phyloP scores from a whole-genome alignment of 2,329 filamentous ascomycete genomes.

The Aspergillus sp. region DNA sequence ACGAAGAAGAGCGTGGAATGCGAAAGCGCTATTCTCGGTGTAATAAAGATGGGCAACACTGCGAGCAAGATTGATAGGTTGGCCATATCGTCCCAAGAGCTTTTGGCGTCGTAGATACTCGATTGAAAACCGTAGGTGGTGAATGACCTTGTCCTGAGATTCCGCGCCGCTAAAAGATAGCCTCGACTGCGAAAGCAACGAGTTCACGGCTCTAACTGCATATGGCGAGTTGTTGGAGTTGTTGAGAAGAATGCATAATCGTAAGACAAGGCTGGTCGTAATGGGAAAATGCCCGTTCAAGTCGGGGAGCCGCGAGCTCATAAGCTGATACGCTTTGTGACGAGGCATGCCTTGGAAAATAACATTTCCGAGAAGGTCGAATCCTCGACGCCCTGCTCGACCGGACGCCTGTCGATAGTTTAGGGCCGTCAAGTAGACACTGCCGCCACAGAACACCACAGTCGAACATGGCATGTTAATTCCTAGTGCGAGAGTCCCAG shows the following conservation, averaged over 20 bases:
- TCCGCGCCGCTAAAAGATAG: slow-evolving; percentile 63
- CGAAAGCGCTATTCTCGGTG: slow-evolving; percentile 66
- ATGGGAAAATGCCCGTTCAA: slow-evolving; percentile 71
- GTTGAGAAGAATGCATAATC: slow-evolving; percentile 59
- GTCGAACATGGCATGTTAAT: slow-evolving; percentile 83
- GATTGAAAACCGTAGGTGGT: slow-evolving; percentile 72
- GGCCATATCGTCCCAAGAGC: slow-evolving; percentile 53
- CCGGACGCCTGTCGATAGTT: slow-evolving; percentile 71
- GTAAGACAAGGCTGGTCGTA: slow-evolving; percentile 62
- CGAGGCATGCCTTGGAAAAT: slow-evolving; percentile 61
- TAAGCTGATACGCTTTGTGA: slow-evolving; percentile 57
- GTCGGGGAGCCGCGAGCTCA: slow-evolving; percentile 65
- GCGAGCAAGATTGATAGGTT: slow-evolving; percentile 64
- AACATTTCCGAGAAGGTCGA: slow-evolving; percentile 72
- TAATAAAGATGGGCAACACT: slow-evolving; percentile 66
- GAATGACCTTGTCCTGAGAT: slow-evolving; percentile 60
- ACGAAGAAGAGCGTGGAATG: slow-evolving; percentile 65
- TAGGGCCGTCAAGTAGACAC: slow-evolving; percentile 62
- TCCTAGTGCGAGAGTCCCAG: slow-evolving; percentile 66
- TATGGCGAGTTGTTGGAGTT: slow-evolving; percentile 57
- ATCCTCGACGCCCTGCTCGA: slow-evolving; percentile 70
- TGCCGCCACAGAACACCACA: slow-evolving; percentile 67
- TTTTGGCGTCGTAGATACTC: slow-evolving; percentile 66
- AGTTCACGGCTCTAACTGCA: slow-evolving; percentile 54
- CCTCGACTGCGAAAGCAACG: slow-evolving; percentile 60